A percentile compares a stretch with the other conserved stretches of the same genome.
Conservation (phyloP, 805 yeast species). For the Suhomyces sp. region DNA sequence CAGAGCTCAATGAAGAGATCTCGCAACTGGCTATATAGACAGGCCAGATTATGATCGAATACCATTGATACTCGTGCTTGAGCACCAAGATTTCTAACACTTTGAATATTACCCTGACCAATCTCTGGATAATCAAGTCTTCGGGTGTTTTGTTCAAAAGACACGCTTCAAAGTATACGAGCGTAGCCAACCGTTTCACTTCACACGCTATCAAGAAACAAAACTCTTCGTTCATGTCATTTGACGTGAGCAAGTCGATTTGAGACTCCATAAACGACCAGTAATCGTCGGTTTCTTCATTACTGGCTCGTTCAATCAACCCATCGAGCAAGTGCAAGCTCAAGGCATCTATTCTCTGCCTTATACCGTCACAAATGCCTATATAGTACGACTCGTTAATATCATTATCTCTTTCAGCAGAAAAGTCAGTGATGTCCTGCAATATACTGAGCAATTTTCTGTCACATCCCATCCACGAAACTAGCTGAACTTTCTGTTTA, state of each 20-base stretch:
- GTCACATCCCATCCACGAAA: slow-evolving; percentile 35
- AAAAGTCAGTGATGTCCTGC: slow-evolving; percentile 32
- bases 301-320: slow-evolving; percentile 2
- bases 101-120: slow-evolving; percentile 16
- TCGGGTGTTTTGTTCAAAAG: slow-evolving; percentile 24
- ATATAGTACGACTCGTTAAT: slow-evolving; percentile 14
- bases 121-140: slow-evolving; percentile 11
- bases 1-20: slow-evolving; percentile 18
- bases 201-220: slow-evolving; percentile 28
- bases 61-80: slow-evolving; percentile 27
- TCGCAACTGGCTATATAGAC: slow-evolving; percentile 25
- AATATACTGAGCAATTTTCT: slow-evolving; percentile 20
- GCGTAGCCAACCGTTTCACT: slow-evolving; percentile 22
- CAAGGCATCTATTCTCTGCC: slow-evolving; percentile 13
- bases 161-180: slow-evolving; percentile 26
- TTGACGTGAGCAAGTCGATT: slow-evolving; percentile 8
- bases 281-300: background rate
- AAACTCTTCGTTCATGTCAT: slow-evolving; percentile 17
- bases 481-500: slow-evolving; percentile 10
- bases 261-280: slow-evolving; percentile 6
- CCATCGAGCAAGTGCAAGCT: slow-evolving; percentile 14
- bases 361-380: slow-evolving; percentile 15
- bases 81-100: slow-evolving; percentile 24
- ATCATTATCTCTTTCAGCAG: slow-evolving; percentile 21
- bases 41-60: slow-evolving; percentile 30